These are phyloP conservation scores for Vigna reflexopilosa DNA, from an alignment of 306 rosid genomes.

Conservation along the genomic window DNA sequence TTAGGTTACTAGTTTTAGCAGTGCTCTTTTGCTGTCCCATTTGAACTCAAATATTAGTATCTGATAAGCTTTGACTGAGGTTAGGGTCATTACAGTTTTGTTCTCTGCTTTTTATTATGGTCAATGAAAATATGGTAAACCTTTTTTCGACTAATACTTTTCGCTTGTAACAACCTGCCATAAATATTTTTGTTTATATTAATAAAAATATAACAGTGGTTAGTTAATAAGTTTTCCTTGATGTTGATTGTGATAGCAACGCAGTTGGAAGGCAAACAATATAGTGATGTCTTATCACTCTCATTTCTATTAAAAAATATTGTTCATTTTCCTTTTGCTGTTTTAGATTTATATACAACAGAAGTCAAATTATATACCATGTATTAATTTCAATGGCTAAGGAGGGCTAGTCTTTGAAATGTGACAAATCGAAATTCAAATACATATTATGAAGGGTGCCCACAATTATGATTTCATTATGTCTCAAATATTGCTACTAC, in stretches of 20 bases:
- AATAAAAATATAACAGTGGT: neutral
- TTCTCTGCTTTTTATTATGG: slow-evolving; percentile 23
- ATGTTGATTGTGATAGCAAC: neutral
- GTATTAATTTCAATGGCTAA: no score
- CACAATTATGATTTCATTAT: no score
- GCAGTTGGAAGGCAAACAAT: neutral
- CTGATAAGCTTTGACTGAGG: slow-evolving; percentile 49
- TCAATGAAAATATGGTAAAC: slow-evolving; percentile 47
- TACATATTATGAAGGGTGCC: no score
- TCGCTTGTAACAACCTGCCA: neutral
- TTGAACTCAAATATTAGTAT: slow-evolving; percentile 42
- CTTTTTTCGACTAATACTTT: slow-evolving; percentile 10
- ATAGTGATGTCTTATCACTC: no score
- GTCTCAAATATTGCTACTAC: no score
- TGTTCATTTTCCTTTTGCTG: no score
- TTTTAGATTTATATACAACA: no score
- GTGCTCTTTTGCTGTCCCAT: slow-evolving; percentile 42
- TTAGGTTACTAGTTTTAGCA: slow-evolving; percentile 56
- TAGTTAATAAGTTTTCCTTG: neutral
- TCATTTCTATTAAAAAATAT: no score
- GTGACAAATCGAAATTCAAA: no score
- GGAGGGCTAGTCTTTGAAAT: no score
- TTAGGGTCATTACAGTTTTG: slow-evolving; percentile 54
- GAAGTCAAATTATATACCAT: no score
- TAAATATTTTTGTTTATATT: neutral